Conservation (phyloP, 78 protist genomes). For the Isochrysis galbana region DNA sequence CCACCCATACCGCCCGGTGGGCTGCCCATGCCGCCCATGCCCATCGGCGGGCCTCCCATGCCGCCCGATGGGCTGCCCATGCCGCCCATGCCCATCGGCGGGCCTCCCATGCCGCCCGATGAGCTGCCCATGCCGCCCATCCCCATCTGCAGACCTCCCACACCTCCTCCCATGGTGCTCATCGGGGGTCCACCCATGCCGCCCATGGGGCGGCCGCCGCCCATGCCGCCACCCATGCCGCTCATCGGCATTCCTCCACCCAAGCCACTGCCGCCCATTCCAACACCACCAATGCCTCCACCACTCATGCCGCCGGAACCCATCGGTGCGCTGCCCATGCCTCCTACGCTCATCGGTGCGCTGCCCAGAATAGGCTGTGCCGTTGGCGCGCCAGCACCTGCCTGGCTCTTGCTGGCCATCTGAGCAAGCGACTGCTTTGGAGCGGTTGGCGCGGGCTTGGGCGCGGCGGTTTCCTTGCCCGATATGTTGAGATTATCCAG, state of each 20-base stretch:
- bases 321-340: not conserved
- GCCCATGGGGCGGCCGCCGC: not conserved
- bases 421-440: not conserved
- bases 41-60: too few relatives aligned
- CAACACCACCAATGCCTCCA: not conserved
- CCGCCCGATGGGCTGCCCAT: too few relatives aligned
- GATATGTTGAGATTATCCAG: not conserved
- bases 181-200: not conserved
- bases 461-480: not conserved
- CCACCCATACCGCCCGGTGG: too few relatives aligned
- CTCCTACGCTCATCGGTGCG: not conserved
- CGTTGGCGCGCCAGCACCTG: not conserved
- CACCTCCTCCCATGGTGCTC: not conserved
- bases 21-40: too few relatives aligned
- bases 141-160: not conserved
- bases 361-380: not conserved
- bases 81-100: not conserved
- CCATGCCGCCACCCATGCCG: not conserved
- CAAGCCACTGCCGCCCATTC: not conserved
- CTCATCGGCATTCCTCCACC: not conserved
- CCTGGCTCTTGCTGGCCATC: not conserved
- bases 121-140: not conserved
- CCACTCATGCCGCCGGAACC: too few relatives aligned
- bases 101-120: not conserved
- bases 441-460: slow-evolving; percentile 4